A percentile compares a stretch with the other conserved stretches of the same genome.
Conservation (phyloP, 768 basidiomycete genomes). For the Suillus clintonianus region DNA sequence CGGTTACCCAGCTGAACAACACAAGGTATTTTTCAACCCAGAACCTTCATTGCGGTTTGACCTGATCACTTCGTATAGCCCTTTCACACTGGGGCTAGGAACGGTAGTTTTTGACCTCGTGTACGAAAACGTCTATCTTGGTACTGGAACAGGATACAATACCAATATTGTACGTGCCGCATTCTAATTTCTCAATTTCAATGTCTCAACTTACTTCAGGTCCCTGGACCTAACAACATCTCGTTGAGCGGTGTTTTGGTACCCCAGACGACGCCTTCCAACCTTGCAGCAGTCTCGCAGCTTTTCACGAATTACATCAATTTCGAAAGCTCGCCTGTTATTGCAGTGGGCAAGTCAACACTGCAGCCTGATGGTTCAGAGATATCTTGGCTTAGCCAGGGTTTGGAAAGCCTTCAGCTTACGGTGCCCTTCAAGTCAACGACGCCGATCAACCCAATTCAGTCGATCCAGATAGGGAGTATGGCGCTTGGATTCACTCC, state of each 20-base stretch:
- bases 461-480: slow-evolving; percentile 60
- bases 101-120: slow-evolving; percentile 63
- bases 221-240: slow-evolving; percentile 57
- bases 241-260: slow-evolving; percentile 58
- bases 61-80: slow-evolving; percentile 37
- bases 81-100: slow-evolving; percentile 70
- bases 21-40: slow-evolving; percentile 43
- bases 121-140: slow-evolving; percentile 59
- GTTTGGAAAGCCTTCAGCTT: slow-evolving; percentile 56
- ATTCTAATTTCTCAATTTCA: not conserved
- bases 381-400: slow-evolving; percentile 69
- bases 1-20: slow-evolving; percentile 57
- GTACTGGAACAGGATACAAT: slow-evolving; percentile 52
- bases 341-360: slow-evolving; percentile 62
- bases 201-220: slow-evolving; percentile 31
- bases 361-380: slow-evolving; percentile 53
- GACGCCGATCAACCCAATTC: slow-evolving; percentile 61
- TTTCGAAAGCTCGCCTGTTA: slow-evolving; percentile 54
- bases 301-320: slow-evolving; percentile 77
- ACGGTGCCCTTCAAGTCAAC: slow-evolving; percentile 60
- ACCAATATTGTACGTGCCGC: slow-evolving; percentile 49
- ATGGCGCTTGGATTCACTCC: slow-evolving; percentile 58
- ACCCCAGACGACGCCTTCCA: slow-evolving; percentile 46
- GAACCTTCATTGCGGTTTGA: not conserved
- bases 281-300: slow-evolving; percentile 53